Evolutionary conservation across 2,329 filamentous ascomycete genomes (phyloP), one percentile per base, ranked within the genome.

Genomic region (Alternaria tenuissima): DNA sequence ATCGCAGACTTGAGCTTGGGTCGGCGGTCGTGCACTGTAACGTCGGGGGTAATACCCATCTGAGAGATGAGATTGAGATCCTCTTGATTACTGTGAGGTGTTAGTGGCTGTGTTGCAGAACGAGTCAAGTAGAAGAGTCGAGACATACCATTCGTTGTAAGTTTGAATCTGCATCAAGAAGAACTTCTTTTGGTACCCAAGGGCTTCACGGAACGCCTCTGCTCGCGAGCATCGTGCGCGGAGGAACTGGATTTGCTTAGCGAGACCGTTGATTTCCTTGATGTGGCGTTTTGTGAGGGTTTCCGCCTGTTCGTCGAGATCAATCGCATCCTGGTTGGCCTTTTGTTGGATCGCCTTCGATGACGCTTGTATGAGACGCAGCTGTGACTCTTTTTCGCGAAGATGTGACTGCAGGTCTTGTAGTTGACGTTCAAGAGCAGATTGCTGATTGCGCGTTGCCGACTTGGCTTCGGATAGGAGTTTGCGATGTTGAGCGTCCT

Each of bases 201-300:
- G 87, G 71, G 94, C 92, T 64, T 86, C 85, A 42, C 95, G 87
- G 80, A 98, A 89, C 52, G 86, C 87, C 68, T 92, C 88, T 79
- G 97, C 94, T 32, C 95, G 87, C 75, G 88, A 86, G 81, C 91
- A 91, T 53, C 90, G 88, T 2, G 92, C 92, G 71, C 93, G 88
- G 77, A 98, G 88, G 88, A 92, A 98, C 72, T 93, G 87, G 76
- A 98, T 94, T 80, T 98, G 94, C 81, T 95, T 91, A 54, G 88
- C 87, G 74, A 98, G 85, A 18, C 94, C 94, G 67, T 89, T 88
- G 54, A 97, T 82, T 80, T 96, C 92, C 77, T 89, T 89, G 70
- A 85, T 82, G 76, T 95, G 92, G 44, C 86, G 83, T 67, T 87
- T 87, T 71, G 93, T 88, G 46, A 90, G 88, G 57, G 88, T 85